These are phyloP conservation scores for Phialophora chinensis DNA, from an alignment of 2,329 filamentous ascomycete species.

Conservation along the genomic window DNA sequence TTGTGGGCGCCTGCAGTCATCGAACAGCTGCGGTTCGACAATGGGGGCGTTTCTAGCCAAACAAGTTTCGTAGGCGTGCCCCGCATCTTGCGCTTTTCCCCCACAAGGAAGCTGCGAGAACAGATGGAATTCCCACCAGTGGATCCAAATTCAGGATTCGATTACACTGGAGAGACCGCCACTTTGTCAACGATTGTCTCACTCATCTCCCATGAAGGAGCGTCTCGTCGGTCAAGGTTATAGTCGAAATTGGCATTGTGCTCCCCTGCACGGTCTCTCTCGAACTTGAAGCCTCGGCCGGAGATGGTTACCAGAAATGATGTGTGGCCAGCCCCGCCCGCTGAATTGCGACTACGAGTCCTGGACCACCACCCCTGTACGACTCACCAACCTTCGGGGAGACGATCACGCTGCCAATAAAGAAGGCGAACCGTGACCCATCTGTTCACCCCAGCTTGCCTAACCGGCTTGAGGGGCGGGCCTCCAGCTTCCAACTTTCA, in stretches of 20 bases:
- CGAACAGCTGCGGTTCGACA: background rate
- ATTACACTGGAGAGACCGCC: background rate
- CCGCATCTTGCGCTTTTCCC: constrained; percentile 15
- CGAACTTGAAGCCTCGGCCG: background rate
- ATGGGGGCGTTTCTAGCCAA: constrained; percentile 1
- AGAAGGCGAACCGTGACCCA: background rate
- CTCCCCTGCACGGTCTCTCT: background rate
- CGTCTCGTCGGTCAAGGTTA: background rate
- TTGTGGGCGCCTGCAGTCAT: constrained; percentile 3
- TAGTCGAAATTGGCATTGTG: background rate
- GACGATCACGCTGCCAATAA: constrained; percentile 10
- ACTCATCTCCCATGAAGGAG: background rate
- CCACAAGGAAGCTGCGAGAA: constrained; percentile 17
- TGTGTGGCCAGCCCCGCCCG: constrained; percentile 7
- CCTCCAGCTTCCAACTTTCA: constrained; percentile 12
- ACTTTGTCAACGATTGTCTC: background rate
- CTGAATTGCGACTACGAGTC: constrained; percentile 3
- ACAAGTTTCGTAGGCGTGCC: constrained; percentile 4
- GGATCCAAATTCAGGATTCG: constrained; percentile 3
- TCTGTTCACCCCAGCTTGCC: constrained; percentile 16
- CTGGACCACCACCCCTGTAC: constrained; percentile 7
- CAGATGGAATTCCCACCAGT: background rate
- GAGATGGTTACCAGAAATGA: constrained; percentile 10
- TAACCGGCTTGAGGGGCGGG: constrained; percentile 13
- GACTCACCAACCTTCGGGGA: constrained; percentile 7